Evolutionary conservation across 208 protist species (phyloP), one percentile per base, ranked within the genome.

Genomic region (Wallacemonas rigidus): DNA sequence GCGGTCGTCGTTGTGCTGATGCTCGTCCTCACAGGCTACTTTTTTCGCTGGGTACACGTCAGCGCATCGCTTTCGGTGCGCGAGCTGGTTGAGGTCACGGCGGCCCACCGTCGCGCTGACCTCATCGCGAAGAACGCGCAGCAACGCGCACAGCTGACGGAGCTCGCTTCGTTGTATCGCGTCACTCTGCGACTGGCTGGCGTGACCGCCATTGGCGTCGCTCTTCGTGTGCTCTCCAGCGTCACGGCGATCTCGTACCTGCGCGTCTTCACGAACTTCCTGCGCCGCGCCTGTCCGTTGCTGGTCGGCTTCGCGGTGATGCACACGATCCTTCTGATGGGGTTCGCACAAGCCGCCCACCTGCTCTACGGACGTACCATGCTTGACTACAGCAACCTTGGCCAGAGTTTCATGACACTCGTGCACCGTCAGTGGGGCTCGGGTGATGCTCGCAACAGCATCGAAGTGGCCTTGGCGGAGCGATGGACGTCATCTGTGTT

Each of bases 151-250:
- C 55, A 63, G 44, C 61, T 73, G 8, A 67, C 54, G 12, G 55
- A 53, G 15, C 26, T 68, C 14, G 38, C 40, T 12, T 5, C 0
- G 8, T 15, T 74, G 17, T 76, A 81, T 51, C 75, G 73, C 6
- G 38, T 68, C 4, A 53, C 61, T 39, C 62, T 72, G n/a, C 80
- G 78, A 2, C 41, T 82, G 57, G 71, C 76, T 45, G 47, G 72
- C 36, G 15, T 84, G 4, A 71, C 62, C 60, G 77, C 71, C 54
- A 58, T 74, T 2, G 60, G 76, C 56, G 69, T 86, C 35, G 72
- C 69, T 54, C 74, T 61, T 2, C 71, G 67, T 50, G 43, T 65
- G 15, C 74, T 45, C 44, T 39, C 39, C 43, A 67, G 57, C 41
- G 57, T 45, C 44, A 43, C 56, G 17, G 8, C 45, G 41, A 54